A percentile compares a stretch with the other conserved stretches of the same genome.
Evolutionary conservation across 2,329 filamentous ascomycete species (phyloP).

Genomic region (Alternaria infectoria): DNA sequence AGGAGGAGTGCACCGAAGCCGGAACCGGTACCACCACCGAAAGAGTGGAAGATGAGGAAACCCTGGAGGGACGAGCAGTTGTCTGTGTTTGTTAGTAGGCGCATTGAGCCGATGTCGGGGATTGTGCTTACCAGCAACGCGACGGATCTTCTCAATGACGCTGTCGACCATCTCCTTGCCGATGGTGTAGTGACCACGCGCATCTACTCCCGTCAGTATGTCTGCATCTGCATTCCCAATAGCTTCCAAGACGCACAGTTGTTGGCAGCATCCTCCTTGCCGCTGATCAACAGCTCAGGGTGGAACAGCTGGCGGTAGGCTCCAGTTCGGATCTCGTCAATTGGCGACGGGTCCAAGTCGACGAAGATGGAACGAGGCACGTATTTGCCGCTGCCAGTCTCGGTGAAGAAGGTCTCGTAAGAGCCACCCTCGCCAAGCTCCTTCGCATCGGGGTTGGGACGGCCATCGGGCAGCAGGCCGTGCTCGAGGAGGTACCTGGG

Average conservation of each 20-base stretch:
- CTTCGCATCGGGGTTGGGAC: conserved; percentile 66
- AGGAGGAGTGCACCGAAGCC: conserved; percentile 75
- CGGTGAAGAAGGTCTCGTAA: conserved; percentile 76
- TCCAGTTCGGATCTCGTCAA: conserved; percentile 76
- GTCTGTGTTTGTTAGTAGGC: conserved; percentile 54
- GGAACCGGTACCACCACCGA: conserved; percentile 74
- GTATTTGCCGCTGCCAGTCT: conserved; percentile 74
- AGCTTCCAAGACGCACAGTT: conserved; percentile 61
- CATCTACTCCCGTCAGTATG: conserved; percentile 55
- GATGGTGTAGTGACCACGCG: conserved; percentile 77
- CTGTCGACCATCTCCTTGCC: conserved; percentile 77
- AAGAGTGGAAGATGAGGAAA: conserved; percentile 78
- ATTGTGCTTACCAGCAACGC: conserved; percentile 65
- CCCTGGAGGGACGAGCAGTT: conserved; percentile 76
- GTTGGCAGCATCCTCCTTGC: conserved; percentile 79
- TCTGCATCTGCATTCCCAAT: not conserved
- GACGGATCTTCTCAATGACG: conserved; percentile 73
- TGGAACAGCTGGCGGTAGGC: conserved; percentile 73
- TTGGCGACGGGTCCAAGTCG: conserved; percentile 74
- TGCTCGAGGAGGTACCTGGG: conserved; percentile 74
- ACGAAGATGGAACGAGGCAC: conserved; percentile 75
- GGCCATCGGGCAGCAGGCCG: conserved; percentile 69
- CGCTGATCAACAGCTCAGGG: conserved; percentile 73
- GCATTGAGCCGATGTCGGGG: not conserved
- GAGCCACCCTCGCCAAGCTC: conserved; percentile 68